Evolutionary conservation across 1,139 yeast genomes (phyloP), one percentile per base, ranked within the genome.

Genomic region (Geotrichum restrictum): DNA sequence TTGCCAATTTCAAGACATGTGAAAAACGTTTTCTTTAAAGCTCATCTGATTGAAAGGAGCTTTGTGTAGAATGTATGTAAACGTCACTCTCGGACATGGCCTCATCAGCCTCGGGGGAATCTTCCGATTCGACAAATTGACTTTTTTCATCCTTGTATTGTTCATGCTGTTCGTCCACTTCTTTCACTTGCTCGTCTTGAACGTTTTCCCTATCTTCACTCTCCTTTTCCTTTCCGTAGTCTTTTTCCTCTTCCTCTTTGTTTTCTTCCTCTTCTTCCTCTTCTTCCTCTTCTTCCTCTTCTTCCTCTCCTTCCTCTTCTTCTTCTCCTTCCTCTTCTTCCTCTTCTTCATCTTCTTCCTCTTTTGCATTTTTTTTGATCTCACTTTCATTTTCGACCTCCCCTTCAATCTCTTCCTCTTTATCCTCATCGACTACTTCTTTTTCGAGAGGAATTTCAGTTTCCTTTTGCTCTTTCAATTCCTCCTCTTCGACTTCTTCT

Each of bases 301-400:
- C 46, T 7, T 37, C 52, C 4, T 48, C 48, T 29, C 45, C 51
- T 3, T 51, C 52, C 18, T 50, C 55, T 22, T 49, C 54, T n/a
- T 50, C 50, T 19, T 51, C 53, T 10, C 41, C 48, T 7, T 50
- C 56, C 24, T 53, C 55, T 24, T 48, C 59, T 37, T 56, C 56
- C 39, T 54, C 53, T 29, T 34, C 53, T 24, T 51, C 54, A 14
- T 46, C 52, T 14, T 44, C 57, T 48, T n/a, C n/a, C n/a, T n/a
- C n/a, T n/a, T n/a, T n/a, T n/a, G n/a, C n/a, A 33, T 57, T 24
- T 8, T 36, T 34, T n/a, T 8, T 34, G 11, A 6, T 34, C 16
- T 34, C 19, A 14, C 19, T 39, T 19, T 19, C 22, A 21, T 8
- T 39, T 39, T 11, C 22, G 10, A 13, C n/a, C n/a, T n/a, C n/a